These are phyloP conservation scores for Sindora glabra DNA, from an alignment of 306 rosid species.

Conservation along the genomic window DNA sequence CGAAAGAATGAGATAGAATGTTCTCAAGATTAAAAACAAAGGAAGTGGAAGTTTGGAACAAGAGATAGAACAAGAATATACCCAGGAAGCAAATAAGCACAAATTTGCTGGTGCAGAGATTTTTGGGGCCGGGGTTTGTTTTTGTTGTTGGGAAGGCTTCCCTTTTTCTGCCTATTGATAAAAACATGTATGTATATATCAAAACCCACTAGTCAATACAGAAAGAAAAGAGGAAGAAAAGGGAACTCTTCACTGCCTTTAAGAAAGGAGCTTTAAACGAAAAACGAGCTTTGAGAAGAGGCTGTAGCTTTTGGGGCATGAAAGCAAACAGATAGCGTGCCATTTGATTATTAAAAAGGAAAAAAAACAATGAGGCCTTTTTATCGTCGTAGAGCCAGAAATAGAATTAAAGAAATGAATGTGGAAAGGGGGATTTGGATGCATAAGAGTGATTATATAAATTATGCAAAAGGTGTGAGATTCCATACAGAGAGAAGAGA, in stretches of 20 bases:
- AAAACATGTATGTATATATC: constrained; percentile 1
- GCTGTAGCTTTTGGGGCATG: constrained; percentile 2
- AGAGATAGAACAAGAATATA: background rate
- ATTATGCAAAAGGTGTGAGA: constrained; percentile 16
- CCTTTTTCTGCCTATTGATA: constrained; percentile 15
- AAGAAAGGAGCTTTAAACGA: constrained; percentile 32
- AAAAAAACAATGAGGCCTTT: constrained; percentile 23
- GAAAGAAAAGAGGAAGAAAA: too few relatives aligned
- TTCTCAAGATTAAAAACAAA: background rate
- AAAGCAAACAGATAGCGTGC: too few relatives aligned
- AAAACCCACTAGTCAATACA: constrained; percentile 10
- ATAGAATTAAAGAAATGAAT: background rate
- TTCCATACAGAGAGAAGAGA: constrained; percentile 9
- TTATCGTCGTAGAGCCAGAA: constrained; percentile 19
- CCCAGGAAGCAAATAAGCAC: background rate
- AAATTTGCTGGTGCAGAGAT: background rate
- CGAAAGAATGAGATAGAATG: too few relatives aligned
- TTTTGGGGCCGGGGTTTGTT: constrained; percentile 10
- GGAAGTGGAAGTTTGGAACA: background rate
- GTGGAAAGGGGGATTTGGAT: constrained; percentile 22
- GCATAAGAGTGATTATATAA: background rate
- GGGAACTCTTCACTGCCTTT: constrained; percentile 23
- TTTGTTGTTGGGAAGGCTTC: background rate
- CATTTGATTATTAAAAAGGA: constrained; percentile 18
- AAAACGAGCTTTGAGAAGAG: background rate